These are phyloP conservation scores for Uronychia setigera DNA, from an alignment of 73 alveolate species.

Conservation along the genomic window DNA sequence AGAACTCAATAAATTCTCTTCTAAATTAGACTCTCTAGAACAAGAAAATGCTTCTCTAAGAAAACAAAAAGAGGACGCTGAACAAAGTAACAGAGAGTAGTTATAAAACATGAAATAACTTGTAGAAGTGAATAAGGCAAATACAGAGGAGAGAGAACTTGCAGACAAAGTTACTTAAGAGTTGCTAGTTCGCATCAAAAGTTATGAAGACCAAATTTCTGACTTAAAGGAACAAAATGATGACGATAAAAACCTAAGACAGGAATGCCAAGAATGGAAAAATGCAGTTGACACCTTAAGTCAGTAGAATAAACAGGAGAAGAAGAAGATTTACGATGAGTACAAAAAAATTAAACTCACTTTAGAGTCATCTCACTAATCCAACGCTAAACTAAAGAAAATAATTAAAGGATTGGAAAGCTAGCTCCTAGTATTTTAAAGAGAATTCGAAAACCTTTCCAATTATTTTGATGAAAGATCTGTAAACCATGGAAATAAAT, in stretches of 20 bases:
- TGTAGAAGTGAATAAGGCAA: slow-evolving; percentile 3
- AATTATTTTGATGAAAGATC: neutral
- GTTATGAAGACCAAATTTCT: slow-evolving; percentile 13
- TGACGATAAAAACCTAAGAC: neutral
- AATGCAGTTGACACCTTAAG: neutral
- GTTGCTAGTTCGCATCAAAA: slow-evolving; percentile 2
- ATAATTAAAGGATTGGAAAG: neutral
- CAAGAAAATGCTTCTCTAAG: slow-evolving; percentile 17
- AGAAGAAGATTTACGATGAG: neutral
- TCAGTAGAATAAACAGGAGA: neutral
- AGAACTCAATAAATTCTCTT: slow-evolving; percentile 8
- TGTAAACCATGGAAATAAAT: neutral
- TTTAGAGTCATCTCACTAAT: too few relatives aligned
- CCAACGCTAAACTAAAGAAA: neutral
- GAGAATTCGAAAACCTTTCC: neutral
- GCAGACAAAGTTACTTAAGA: slow-evolving; percentile 33
- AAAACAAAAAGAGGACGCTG: slow-evolving; percentile 18
- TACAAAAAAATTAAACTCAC: neutral
- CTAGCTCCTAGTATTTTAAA: neutral
- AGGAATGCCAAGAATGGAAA: neutral
- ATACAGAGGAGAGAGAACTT: slow-evolving; percentile 10
- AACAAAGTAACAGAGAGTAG: slow-evolving; percentile 4
- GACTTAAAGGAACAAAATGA: neutral
- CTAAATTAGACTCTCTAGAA: slow-evolving; percentile 16
- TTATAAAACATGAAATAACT: neutral